Conservation (phyloP, 2,329 filamentous ascomycete species). For the Penicillium sp. region DNA sequence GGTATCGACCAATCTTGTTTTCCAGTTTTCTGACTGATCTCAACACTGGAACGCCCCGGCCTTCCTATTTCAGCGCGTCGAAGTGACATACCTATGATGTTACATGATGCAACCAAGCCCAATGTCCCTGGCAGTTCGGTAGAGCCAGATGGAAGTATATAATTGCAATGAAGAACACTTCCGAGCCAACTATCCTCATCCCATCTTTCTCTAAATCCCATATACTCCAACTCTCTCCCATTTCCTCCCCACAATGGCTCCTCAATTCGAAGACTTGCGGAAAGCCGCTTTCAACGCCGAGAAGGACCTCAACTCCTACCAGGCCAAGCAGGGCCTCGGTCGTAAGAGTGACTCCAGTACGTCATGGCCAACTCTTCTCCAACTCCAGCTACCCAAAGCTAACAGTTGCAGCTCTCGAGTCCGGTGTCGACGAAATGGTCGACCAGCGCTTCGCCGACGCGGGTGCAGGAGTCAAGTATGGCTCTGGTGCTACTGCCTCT, state of each 20-base stretch:
- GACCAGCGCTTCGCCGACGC: conserved; percentile 38
- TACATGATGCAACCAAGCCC: conserved; percentile 25
- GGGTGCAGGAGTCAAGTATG: conserved; percentile 36
- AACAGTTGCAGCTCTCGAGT: conserved; percentile 35
- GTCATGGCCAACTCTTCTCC: not conserved
- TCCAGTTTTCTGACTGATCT: not conserved
- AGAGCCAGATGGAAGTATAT: not conserved
- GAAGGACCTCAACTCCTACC: conserved; percentile 41
- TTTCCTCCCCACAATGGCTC: not conserved
- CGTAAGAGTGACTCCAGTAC: conserved; percentile 42
- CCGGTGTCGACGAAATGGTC: conserved; percentile 42
- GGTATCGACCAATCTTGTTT: conserved; percentile 11
- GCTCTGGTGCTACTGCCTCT: conserved; percentile 32
- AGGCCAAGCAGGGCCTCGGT: conserved; percentile 41
- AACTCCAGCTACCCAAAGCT: not conserved
- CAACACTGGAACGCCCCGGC: too few relatives aligned
- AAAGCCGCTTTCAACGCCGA: conserved; percentile 35
- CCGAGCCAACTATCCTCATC: not conserved
- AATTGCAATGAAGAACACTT: not conserved
- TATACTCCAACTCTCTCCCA: not conserved
- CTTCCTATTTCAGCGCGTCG: not conserved
- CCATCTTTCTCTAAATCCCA: not conserved
- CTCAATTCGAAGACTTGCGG: conserved; percentile 24
- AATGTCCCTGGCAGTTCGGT: not conserved
- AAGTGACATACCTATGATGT: conserved; percentile 38